Percentiles rank a stretch among this genome's conserved stretches.
Evolutionary conservation across 2,329 filamentous ascomycete species (phyloP).

Genomic region (Aspergillus glaucus): DNA sequence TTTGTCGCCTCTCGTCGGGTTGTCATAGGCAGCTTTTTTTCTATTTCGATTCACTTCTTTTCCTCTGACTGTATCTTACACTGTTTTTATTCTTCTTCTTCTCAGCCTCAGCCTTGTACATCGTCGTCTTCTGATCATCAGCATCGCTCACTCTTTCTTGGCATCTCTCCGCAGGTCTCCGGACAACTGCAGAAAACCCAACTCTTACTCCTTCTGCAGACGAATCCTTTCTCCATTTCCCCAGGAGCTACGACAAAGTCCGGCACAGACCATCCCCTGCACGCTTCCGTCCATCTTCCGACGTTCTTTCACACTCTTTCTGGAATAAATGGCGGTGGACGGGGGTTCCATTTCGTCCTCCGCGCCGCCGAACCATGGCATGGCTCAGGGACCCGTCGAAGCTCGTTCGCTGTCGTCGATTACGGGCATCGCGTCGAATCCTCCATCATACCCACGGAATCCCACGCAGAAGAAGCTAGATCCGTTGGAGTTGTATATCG

Average conservation of each 20-base stretch:
- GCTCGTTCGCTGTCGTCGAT: constrained; percentile 76
- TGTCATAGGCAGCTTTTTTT: constrained; percentile 12
- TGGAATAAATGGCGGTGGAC: constrained; percentile 20
- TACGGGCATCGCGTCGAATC: constrained; percentile 75
- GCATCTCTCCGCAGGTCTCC: constrained; percentile 4
- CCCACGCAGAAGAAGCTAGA: constrained; percentile 63
- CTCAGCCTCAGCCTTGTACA: no score
- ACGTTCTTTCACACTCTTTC: background rate
- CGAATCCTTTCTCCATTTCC: background rate
- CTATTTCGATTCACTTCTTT: constrained; percentile 1
- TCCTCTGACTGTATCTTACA: constrained; percentile 6
- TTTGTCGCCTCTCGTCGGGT: background rate
- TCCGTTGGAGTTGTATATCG: constrained; percentile 80
- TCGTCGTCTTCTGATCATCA: background rate
- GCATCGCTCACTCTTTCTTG: constrained; percentile 1
- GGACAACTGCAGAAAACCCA: background rate
- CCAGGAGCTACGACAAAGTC: background rate
- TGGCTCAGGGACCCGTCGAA: constrained; percentile 50
- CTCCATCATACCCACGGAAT: constrained; percentile 76
- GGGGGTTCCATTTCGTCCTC: constrained; percentile 21
- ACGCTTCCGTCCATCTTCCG: background rate
- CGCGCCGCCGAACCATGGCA: constrained; percentile 10
- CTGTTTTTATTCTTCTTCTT: no score
- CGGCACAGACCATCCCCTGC: no score
- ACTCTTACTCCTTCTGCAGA: no score